Conservation (phyloP, 441 rosid genomes). For the Croton setiger region DNA sequence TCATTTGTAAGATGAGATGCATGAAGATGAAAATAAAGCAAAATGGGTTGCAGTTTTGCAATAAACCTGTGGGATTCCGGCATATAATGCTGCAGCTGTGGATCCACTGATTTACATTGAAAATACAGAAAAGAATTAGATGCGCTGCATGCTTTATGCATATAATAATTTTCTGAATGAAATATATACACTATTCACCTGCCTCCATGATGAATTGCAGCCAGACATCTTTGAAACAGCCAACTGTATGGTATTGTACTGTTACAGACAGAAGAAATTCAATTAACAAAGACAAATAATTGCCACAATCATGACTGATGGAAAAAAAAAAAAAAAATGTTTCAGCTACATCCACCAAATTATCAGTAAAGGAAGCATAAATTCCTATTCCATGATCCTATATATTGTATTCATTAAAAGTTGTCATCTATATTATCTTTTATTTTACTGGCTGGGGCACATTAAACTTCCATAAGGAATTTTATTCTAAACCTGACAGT, state of each 20-base stretch:
- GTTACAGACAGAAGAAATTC: slow-evolving; percentile 20
- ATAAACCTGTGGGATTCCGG: slow-evolving; percentile 86
- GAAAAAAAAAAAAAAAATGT: neutral
- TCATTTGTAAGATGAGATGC: neutral
- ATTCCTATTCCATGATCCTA: neutral
- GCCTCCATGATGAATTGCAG: slow-evolving; percentile 93
- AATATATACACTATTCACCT: slow-evolving; percentile 43
- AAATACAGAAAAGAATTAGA: slow-evolving; percentile 23
- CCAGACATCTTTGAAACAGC: slow-evolving; percentile 67
- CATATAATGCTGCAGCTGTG: slow-evolving; percentile 79
- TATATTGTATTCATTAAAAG: neutral
- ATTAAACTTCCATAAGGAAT: neutral
- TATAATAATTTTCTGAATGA: slow-evolving; percentile 12
- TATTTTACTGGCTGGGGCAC: neutral
- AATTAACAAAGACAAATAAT: slow-evolving; percentile 6
- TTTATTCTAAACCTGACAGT: neutral
- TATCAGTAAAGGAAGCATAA: neutral
- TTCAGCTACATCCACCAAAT: neutral
- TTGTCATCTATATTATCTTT: neutral
- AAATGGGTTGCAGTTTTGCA: slow-evolving; percentile 14
- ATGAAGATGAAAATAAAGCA: slow-evolving; percentile 11
- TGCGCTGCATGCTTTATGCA: neutral
- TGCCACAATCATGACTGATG: neutral
- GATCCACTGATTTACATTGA: slow-evolving; percentile 58
- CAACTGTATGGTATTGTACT: slow-evolving; percentile 71